Percentiles rank a stretch among this genome's conserved stretches.
phyloP scores from a whole-genome alignment of 106 monocot genomes.

The Dendrobium nobile region DNA sequence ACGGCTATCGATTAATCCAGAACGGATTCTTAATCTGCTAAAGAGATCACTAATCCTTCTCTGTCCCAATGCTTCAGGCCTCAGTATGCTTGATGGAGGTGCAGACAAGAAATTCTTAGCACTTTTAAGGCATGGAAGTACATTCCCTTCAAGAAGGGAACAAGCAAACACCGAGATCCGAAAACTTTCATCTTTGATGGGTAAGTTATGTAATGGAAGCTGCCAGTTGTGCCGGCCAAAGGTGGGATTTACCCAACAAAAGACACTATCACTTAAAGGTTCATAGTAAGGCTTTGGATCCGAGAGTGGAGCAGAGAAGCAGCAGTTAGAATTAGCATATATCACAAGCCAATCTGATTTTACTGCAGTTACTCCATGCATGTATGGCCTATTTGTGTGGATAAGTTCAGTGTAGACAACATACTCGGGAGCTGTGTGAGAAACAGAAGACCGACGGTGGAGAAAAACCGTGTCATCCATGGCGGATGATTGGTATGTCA shows the following conservation, averaged over 20 bases:
- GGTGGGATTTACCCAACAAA: slow-evolving; percentile 76
- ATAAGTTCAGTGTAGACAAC: slow-evolving; percentile 79
- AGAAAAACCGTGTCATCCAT: slow-evolving; percentile 62
- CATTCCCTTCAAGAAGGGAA: slow-evolving; percentile 77
- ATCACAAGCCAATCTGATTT: slow-evolving; percentile 84
- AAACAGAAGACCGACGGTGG: slow-evolving; percentile 70
- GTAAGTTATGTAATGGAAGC: slow-evolving; percentile 62
- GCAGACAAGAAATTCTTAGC: slow-evolving; percentile 42
- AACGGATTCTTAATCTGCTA: slow-evolving; percentile 41
- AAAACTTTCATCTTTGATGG: slow-evolving; percentile 40
- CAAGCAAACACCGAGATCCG: slow-evolving; percentile 64
- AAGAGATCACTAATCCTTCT: slow-evolving; percentile 72
- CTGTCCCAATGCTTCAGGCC: slow-evolving; percentile 54
- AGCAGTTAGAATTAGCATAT: slow-evolving; percentile 64
- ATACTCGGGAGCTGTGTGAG: slow-evolving; percentile 69
- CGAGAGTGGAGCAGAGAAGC: slow-evolving; percentile 60
- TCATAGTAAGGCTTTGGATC: slow-evolving; percentile 89
- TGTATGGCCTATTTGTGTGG: slow-evolving; percentile 62
- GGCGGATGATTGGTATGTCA: slow-evolving; percentile 63
- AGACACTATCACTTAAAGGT: slow-evolving; percentile 44
- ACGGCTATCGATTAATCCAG: slow-evolving; percentile 51
- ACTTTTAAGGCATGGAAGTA: slow-evolving; percentile 67
- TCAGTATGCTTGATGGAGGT: slow-evolving; percentile 52
- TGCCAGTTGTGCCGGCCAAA: slow-evolving; percentile 91
- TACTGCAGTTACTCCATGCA: slow-evolving; percentile 82